A percentile compares a stretch with the other conserved stretches of the same genome.
These are phyloP conservation scores for Alternaria hordeiaustralica DNA, from an alignment of 2,329 filamentous ascomycete genomes.

Conservation along the genomic window DNA sequence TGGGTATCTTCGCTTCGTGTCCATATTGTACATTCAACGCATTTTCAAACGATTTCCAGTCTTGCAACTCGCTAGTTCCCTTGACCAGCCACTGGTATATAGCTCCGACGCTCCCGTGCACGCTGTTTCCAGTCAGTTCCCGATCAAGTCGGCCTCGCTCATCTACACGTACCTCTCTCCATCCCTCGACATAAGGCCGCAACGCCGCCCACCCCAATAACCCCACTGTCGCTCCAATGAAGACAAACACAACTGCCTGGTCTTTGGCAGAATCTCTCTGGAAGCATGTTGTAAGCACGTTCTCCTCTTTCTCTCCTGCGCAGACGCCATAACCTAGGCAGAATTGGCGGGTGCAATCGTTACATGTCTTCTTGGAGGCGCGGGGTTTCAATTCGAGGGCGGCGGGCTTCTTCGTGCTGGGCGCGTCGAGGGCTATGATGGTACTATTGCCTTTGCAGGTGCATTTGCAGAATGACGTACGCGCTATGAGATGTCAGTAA, in stretches of 20 bases:
- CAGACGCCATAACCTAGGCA: slow-evolving; percentile 69
- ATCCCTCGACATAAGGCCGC: slow-evolving; percentile 65
- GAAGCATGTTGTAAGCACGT: slow-evolving; percentile 71
- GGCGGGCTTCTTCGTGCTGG: slow-evolving; percentile 35
- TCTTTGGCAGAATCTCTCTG: slow-evolving; percentile 73
- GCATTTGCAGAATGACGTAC: slow-evolving; percentile 74
- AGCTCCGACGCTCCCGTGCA: slow-evolving; percentile 57
- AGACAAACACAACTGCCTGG: slow-evolving; percentile 69
- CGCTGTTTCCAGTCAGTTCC: slow-evolving; percentile 41
- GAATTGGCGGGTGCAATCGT: slow-evolving; percentile 72
- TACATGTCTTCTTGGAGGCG: slow-evolving; percentile 60
- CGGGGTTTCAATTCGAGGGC: slow-evolving; percentile 28
- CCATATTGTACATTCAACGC: slow-evolving; percentile 22
- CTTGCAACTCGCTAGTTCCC: slow-evolving; percentile 18
- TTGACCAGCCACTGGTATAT: slow-evolving; percentile 57
- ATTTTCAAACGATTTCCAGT: slow-evolving; percentile 2
- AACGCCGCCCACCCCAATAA: slow-evolving; percentile 66
- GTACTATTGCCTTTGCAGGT: slow-evolving; percentile 72
- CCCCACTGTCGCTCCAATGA: slow-evolving; percentile 68
- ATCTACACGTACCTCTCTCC: slow-evolving; percentile 56
- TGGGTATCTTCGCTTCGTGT: slow-evolving; percentile 39
- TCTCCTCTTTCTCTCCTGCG: slow-evolving; percentile 66
- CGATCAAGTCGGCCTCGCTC: not conserved
- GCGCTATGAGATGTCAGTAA: slow-evolving; percentile 43
- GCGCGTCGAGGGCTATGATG: slow-evolving; percentile 68